phyloP scores from a whole-genome alignment of 192 early-diverging fungal species.

The Funneliformis mosseae region DNA sequence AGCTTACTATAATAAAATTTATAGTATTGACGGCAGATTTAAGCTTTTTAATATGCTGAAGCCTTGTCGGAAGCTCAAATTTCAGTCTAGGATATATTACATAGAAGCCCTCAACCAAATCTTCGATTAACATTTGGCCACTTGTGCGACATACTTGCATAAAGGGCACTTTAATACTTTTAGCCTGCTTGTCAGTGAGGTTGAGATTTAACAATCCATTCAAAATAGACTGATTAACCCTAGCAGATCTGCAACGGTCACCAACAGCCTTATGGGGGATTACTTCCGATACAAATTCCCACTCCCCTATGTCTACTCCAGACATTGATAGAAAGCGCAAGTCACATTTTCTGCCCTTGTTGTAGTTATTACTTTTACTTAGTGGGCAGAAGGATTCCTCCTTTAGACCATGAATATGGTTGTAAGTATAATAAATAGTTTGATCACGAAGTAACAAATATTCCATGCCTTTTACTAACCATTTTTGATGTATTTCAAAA shows the following conservation, averaged over 20 bases:
- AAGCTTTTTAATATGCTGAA: slow-evolving; percentile 12
- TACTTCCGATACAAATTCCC: slow-evolving; percentile 13
- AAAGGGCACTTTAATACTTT: slow-evolving; percentile 14
- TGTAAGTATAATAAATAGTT: too few relatives aligned
- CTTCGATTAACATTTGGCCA: slow-evolving; percentile 21
- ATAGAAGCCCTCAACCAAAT: slow-evolving; percentile 12
- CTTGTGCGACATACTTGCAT: slow-evolving; percentile 19
- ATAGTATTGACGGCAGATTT: not conserved
- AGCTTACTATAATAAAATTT: not conserved
- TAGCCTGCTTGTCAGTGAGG: slow-evolving; percentile 17
- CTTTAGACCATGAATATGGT: slow-evolving; percentile 16
- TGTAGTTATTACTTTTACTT: slow-evolving; percentile 17
- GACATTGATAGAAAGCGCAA: slow-evolving; percentile 27
- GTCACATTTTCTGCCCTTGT: slow-evolving; percentile 30
- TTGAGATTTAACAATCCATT: slow-evolving; percentile 27
- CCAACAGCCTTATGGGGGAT: not conserved
- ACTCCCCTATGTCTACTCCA: slow-evolving; percentile 23
- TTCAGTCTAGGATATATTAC: slow-evolving; percentile 8
- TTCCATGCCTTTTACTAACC: slow-evolving; percentile 22
- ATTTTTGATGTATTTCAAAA: slow-evolving; percentile 28
- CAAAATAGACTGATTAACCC: slow-evolving; percentile 33
- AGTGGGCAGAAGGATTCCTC: slow-evolving; percentile 28
- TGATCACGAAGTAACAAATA: too few relatives aligned
- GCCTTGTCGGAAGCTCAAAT: slow-evolving; percentile 16
- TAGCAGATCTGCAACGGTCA: not conserved